Base-by-base conservation (phyloP, 2,329 filamentous ascomycete species). In the Trichoderma polysporum region DNA sequence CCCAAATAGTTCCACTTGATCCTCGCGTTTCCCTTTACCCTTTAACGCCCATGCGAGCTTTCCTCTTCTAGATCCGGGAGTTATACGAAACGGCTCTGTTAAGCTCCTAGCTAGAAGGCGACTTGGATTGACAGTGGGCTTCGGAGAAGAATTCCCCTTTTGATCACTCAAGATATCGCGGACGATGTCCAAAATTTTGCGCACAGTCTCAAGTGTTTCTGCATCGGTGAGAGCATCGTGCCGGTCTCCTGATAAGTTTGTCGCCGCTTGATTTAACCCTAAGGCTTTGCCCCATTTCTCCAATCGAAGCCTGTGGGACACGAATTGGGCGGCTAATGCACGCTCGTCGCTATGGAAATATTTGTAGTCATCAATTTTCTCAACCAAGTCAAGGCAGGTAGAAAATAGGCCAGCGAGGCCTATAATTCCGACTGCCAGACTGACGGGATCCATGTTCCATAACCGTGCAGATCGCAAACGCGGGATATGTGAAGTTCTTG, bases 261-360 rank as follows among this genome's bases (percentile, higher is more conserved):
- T 17, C 33, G 58, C 37, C 7, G 31, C 19, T 29, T 25, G 22
- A 47, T 45, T 27, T 10, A 75, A 25, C 0, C 74, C 74, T 2
- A 75, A 71, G 0, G 37, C 39, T 0, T 7, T 35, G 0, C 72
- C 74, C 73, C 73, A 76, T 9, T 68, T 41, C 22, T 71, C 69
- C 4, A 76, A 66, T 4, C 69, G 68, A 1, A 70, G 15, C 10
- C 58, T 70, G 0, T 62, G 31, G 1, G 71, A 68, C 1, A 59
- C 50, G 15, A 75, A 73, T 2, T 67, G 66, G 0, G 69, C 65
- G 2, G 69, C 59, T 0, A 75, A 31, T 0, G 61, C 31, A 10
- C 66, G 52, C 4, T 67, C 66, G 2, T 76, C 74, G 0, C 13
- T 1, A 0, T 35, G 59, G 1, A 71, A 73, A 0, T 63, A 31